Base-by-base conservation (phyloP, 2,329 filamentous ascomycete genomes). In the Scolecobasidium constrictum region DNA sequence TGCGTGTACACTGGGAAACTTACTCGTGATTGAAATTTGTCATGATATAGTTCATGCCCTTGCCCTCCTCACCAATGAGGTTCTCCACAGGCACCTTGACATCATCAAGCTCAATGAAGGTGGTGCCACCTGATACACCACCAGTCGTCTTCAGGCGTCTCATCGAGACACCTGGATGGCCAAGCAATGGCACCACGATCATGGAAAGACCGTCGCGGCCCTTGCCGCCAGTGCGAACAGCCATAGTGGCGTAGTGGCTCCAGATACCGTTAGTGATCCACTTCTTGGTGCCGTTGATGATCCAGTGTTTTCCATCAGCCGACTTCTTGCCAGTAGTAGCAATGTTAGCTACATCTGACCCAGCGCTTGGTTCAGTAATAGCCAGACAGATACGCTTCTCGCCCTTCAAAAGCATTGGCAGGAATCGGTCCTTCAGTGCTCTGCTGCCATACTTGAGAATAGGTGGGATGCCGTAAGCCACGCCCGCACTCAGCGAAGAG, bases 291-390 rank as follows among this genome's bases (percentile, higher is more conserved):
- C 78, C 78, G 44, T 78, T 80, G n/a, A 82, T 63, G 37, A 86
- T 69, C 54, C 81, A 87, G 52, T 75, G 64, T 55, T 77, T 78
- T 9, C 81, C 81, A 53, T 81, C 77, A 0, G 65, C 54, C 5
- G 68, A 73, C 57, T 77, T 79, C 3, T 59, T 65, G 2, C 81
- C 83, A 0, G 76, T 82, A 0, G 82, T 86, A 3, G 71, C 69
- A 49, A 86, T 82, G 52, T 80, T 81, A 5, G 81, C 79, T 2
- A 87, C 83, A 55, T 87, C 83, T 40, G 73, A 78, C 0, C 83
- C 83, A 0, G 81, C 81, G 41, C 76, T 77, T 0, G 83, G 83
- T 56, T 88, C 83, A 0, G 83, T 88, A 52, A 88, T 86, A 7
- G 83, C 83, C 49, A 88, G 86, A 53, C 83, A 87, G 12, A 69